Conservation (phyloP, 2,329 filamentous ascomycete species). For the Sarocladium kiliense region DNA sequence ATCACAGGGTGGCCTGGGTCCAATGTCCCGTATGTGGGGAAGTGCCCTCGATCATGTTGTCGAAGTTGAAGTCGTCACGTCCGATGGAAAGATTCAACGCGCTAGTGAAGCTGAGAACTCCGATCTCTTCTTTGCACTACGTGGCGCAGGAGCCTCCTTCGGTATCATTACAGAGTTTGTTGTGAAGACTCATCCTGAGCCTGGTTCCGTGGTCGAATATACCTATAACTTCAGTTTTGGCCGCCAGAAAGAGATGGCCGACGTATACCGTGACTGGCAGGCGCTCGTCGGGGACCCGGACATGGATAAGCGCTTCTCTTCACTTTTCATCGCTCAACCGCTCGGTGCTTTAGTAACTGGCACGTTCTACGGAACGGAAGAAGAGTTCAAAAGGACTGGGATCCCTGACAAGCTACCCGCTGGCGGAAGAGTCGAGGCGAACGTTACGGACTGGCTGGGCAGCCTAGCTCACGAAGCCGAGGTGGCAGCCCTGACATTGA, state of each 20-base stretch:
- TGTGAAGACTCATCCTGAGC: conserved; percentile 50
- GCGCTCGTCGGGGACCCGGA: conserved; percentile 46
- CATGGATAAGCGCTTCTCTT: conserved; percentile 54
- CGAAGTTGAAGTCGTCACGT: conserved; percentile 51
- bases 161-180: conserved; percentile 54
- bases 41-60: conserved; percentile 49
- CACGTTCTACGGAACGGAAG: conserved; percentile 55
- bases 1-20: conserved; percentile 48
- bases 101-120: conserved; percentile 42
- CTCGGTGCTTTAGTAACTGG: conserved; percentile 52
- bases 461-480: conserved; percentile 49
- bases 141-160: conserved; percentile 51
- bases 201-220: conserved; percentile 52
- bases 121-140: conserved; percentile 53
- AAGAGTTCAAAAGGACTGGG: conserved; percentile 47
- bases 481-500: conserved; percentile 40
- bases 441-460: conserved; percentile 59
- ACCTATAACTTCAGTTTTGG: conserved; percentile 49
- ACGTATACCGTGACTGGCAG: conserved; percentile 54
- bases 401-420: conserved; percentile 43
- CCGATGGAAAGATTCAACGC: conserved; percentile 44
- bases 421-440: conserved; percentile 33
- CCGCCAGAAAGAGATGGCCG: conserved; percentile 39
- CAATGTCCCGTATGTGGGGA: conserved; percentile 57
- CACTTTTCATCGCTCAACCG: conserved; percentile 49